Conservation (phyloP, 2,329 filamentous ascomycete genomes). For the Ophiostoma fasciatum region DNA sequence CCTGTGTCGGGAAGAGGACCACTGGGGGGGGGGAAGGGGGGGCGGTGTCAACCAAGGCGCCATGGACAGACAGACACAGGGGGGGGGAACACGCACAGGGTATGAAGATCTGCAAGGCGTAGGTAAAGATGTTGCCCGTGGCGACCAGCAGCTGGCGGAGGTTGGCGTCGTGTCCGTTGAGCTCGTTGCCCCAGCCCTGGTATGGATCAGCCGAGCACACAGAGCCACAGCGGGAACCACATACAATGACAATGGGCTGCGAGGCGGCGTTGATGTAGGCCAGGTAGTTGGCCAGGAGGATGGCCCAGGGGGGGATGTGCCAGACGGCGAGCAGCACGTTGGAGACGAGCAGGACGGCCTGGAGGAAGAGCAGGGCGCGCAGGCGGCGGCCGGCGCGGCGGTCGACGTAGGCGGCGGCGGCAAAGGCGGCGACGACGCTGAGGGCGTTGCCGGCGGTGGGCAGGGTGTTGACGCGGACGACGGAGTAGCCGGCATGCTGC, state of each 20-base stretch:
- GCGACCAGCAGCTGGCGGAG: conserved; percentile 12
- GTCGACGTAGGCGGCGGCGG: conserved; percentile 14
- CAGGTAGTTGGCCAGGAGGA: conserved; percentile 14
- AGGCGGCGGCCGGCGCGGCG: conserved; percentile 12
- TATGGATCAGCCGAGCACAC: too few species aligned
- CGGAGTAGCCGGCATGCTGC: conserved; percentile 30
- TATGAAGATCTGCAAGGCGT: conserved; percentile 10
- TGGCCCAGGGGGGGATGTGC: conserved; percentile 11
- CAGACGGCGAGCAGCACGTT: conserved; percentile 14
- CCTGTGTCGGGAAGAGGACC: conserved; percentile 19
- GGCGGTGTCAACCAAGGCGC: not conserved
- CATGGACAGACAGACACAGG: too few species aligned
- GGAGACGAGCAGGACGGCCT: conserved; percentile 10
- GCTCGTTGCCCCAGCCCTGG: conserved; percentile 10
- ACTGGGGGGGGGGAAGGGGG: conserved; percentile 7
- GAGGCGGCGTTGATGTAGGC: conserved; percentile 12
- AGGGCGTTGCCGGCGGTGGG: conserved; percentile 33
- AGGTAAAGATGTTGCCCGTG: conserved; percentile 11
- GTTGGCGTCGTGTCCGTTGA: conserved; percentile 11
- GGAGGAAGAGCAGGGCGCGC: conserved; percentile 7
- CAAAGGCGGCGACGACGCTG: conserved; percentile 29
- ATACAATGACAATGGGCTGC: conserved; percentile 14
- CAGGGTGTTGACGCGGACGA: conserved; percentile 32
- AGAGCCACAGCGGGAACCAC: not conserved
- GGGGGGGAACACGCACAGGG: conserved; percentile 6